These are phyloP conservation scores for Ceratobasidium sp. DNA, from an alignment of 1,284 basidiomycete species.

Conservation along the genomic window DNA sequence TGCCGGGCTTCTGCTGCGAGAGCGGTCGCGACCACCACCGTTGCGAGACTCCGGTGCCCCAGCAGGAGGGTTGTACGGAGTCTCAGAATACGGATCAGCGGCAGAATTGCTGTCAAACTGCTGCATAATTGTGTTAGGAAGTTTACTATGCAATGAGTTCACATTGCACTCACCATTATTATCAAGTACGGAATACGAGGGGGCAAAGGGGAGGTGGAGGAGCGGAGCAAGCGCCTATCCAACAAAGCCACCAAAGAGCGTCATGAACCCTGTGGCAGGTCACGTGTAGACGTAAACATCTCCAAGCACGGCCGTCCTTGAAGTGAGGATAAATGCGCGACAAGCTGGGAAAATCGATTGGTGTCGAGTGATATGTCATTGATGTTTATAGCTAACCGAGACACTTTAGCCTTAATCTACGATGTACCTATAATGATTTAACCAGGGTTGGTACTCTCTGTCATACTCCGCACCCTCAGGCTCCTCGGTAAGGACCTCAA, in stretches of 20 bases:
- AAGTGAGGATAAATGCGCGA: too few relatives aligned
- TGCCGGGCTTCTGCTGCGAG: conserved; percentile 72
- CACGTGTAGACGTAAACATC: too few relatives aligned
- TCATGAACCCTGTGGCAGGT: too few relatives aligned
- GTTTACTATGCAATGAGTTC: not conserved
- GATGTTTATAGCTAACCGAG: too few relatives aligned
- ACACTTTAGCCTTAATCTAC: too few relatives aligned
- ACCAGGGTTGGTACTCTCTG: too few relatives aligned
- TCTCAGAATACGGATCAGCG: conserved; percentile 81
- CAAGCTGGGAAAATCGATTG: too few relatives aligned
- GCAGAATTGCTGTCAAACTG: conserved; percentile 48
- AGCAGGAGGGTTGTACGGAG: conserved; percentile 53
- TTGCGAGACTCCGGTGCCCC: conserved; percentile 27
- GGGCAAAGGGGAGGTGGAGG: conserved; percentile 13
- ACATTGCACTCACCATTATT: not conserved
- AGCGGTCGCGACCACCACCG: conserved; percentile 51
- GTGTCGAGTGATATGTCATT: too few relatives aligned
- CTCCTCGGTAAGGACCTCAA: too few relatives aligned
- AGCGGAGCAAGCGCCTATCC: conserved; percentile 8
- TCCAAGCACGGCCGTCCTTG: too few relatives aligned
- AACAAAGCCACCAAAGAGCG: not conserved
- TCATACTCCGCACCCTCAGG: too few relatives aligned
- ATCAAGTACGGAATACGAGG: not conserved
- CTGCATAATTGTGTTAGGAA: not conserved
- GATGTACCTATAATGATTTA: too few relatives aligned